A percentile compares a stretch with the other conserved stretches of the same genome.
Evolutionary conservation across 1,139 yeast species (phyloP).

Genomic region (Hansenula lynferdii): DNA sequence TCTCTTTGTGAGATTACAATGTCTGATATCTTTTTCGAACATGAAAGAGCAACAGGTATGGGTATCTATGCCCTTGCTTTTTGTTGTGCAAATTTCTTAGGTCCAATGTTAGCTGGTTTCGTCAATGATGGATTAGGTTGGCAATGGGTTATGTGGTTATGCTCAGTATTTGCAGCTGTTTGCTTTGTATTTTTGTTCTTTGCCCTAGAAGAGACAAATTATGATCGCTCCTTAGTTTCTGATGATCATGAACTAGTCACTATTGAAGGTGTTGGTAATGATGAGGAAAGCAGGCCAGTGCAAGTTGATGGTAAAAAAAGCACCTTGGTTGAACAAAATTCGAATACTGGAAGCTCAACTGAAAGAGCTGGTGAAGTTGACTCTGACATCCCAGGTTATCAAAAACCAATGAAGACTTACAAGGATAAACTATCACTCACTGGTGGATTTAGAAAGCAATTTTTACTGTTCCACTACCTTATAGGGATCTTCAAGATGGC

Average conservation of each 20-base stretch:
- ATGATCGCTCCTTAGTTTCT: conserved; percentile 22
- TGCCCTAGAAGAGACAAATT: conserved; percentile 44
- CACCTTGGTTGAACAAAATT: too few species aligned
- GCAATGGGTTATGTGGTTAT: conserved; percentile 39
- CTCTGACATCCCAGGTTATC: conserved; percentile 5
- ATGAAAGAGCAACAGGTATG: conserved; percentile 45
- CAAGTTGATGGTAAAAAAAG: background rate
- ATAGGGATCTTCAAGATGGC: conserved; percentile 38
- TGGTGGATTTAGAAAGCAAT: conserved; percentile 27
- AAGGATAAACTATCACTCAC: conserved; percentile 31
- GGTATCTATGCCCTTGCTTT: conserved; percentile 39
- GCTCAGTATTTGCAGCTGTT: conserved; percentile 43
- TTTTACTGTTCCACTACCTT: conserved; percentile 29
- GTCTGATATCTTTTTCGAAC: conserved; percentile 46
- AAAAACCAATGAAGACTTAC: conserved; percentile 27
- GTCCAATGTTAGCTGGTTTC: conserved; percentile 46
- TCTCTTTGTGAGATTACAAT: conserved; percentile 48
- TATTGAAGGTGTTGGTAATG: conserved; percentile 11
- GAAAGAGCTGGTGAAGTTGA: too few species aligned
- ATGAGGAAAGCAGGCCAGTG: conserved; percentile 2
- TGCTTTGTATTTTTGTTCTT: conserved; percentile 37
- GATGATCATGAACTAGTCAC: conserved; percentile 10
- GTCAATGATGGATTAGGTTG: conserved; percentile 42
- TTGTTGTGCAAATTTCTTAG: conserved; percentile 34
- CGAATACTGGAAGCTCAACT: too few species aligned